A percentile compares a stretch with the other conserved stretches of the same genome.
phyloP scores from a whole-genome alignment of 2,329 filamentous ascomycete species.

The Aspergillus proliferans region DNA sequence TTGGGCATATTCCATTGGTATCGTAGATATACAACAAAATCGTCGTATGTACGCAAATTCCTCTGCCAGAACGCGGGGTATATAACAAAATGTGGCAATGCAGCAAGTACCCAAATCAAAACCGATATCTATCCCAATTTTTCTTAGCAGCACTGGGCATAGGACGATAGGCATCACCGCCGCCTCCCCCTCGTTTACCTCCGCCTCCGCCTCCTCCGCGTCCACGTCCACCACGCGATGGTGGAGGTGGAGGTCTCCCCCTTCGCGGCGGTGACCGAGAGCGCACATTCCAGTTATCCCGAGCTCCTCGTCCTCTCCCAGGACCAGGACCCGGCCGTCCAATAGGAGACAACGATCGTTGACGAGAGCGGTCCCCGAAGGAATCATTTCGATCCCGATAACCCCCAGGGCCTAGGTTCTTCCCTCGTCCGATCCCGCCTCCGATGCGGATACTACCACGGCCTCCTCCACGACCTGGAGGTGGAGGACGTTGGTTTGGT shows the following conservation, averaged over 20 bases:
- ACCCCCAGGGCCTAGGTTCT: slow-evolving; percentile 15
- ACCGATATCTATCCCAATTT: slow-evolving; percentile 25
- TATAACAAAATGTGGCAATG: neutral
- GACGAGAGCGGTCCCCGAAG: slow-evolving; percentile 16
- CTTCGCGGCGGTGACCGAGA: slow-evolving; percentile 18
- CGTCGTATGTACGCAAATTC: neutral
- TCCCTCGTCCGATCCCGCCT: slow-evolving; percentile 23
- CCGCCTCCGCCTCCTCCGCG: slow-evolving; percentile 13
- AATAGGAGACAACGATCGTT: slow-evolving; percentile 29
- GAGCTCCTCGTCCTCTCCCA: slow-evolving; percentile 1
- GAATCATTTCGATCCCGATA: slow-evolving; percentile 26
- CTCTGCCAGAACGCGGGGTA: neutral
- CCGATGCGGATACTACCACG: slow-evolving; percentile 33
- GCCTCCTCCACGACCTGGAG: slow-evolving; percentile 17
- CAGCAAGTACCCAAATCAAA: slow-evolving; percentile 12
- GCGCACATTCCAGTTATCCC: slow-evolving; percentile 15
- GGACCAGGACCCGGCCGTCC: slow-evolving; percentile 14
- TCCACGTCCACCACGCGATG: slow-evolving; percentile 14
- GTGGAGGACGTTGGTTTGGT: slow-evolving; percentile 20
- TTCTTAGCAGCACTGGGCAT: slow-evolving; percentile 27
- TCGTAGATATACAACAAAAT: neutral
- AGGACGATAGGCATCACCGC: slow-evolving; percentile 25
- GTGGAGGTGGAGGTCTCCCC: slow-evolving; percentile 8
- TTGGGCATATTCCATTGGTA: neutral
- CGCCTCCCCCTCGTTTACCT: slow-evolving; percentile 12